These are phyloP conservation scores for Auricularia sp. DNA, from an alignment of 768 basidiomycete genomes.

Conservation along the genomic window DNA sequence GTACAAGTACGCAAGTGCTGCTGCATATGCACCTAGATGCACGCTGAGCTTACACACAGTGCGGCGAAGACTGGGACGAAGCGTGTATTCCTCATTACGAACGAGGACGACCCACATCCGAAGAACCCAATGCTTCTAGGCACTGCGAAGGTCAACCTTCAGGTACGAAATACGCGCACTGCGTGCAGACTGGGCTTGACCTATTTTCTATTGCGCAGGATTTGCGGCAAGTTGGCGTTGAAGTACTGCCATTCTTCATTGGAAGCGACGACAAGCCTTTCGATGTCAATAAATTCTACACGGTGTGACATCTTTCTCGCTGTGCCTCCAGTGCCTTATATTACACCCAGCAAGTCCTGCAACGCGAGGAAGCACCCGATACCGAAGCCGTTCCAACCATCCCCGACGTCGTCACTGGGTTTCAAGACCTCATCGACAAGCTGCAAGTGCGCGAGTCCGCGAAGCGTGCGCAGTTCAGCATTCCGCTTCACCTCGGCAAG, in stretches of 20 bases:
- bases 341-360: constrained; percentile 44
- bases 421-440: constrained; percentile 24
- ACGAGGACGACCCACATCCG: constrained; percentile 72
- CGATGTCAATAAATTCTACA: constrained; percentile 65
- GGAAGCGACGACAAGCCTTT: constrained; percentile 57
- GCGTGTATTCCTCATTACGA: constrained; percentile 86
- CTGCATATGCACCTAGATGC: not conserved
- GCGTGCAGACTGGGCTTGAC: too few species aligned
- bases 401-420: constrained; percentile 57
- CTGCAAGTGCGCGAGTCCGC: constrained; percentile 76
- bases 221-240: constrained; percentile 64
- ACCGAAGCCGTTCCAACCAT: constrained; percentile 45
- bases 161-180: too few species aligned
- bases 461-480: constrained; percentile 72
- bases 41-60: constrained; percentile 24
- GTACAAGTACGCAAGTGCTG: constrained; percentile 50
- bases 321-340: constrained; percentile 1
- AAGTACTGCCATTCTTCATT: constrained; percentile 86
- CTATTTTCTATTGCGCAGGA: constrained; percentile 39
- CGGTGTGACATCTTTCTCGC: constrained; percentile 34
- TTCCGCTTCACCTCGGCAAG: constrained; percentile 71
- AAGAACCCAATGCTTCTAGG: constrained; percentile 8
- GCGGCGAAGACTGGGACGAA: constrained; percentile 86
- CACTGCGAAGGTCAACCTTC: constrained; percentile 6
- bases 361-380: constrained; percentile 43